These are phyloP conservation scores for Mycogone perniciosa DNA, from an alignment of 2,329 filamentous ascomycete species.

Conservation along the genomic window DNA sequence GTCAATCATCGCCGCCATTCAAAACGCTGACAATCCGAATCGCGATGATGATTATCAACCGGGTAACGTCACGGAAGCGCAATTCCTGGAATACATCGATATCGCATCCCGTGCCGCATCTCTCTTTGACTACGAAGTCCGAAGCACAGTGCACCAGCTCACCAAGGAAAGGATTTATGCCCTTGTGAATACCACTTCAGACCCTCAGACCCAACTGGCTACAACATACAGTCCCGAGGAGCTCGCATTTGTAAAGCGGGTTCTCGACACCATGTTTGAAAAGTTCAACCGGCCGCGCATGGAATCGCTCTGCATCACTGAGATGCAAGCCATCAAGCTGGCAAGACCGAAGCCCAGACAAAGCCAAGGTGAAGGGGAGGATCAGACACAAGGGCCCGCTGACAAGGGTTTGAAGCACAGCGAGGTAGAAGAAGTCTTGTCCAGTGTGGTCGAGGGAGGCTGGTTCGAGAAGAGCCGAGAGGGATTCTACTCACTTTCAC, in stretches of 20 bases:
- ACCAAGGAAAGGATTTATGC: conserved; percentile 66
- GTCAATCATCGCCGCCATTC: conserved; percentile 69
- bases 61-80: conserved; percentile 60
- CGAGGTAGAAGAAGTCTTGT: conserved; percentile 69
- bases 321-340: conserved; percentile 71
- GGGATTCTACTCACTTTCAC: conserved; percentile 69
- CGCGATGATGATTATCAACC: conserved; percentile 37
- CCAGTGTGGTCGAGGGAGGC: conserved; percentile 64
- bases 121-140: conserved; percentile 81
- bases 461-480: conserved; percentile 74
- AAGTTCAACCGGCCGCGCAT: conserved; percentile 72
- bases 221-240: conserved; percentile 77
- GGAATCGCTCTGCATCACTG: conserved; percentile 77
- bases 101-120: conserved; percentile 67
- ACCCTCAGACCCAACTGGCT: conserved; percentile 78
- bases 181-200: conserved; percentile 81
- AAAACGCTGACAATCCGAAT: conserved; percentile 45
- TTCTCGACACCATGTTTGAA: conserved; percentile 90
- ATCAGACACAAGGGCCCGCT: conserved; percentile 29
- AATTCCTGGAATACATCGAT: conserved; percentile 63
- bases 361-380: conserved; percentile 25
- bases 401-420: conserved; percentile 62
- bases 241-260: conserved; percentile 79
- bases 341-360: conserved; percentile 42
- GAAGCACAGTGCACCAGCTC: conserved; percentile 63